Base-by-base conservation (phyloP, 129 eudicot genomes). In the Helichrysum umbraculigerum region DNA sequence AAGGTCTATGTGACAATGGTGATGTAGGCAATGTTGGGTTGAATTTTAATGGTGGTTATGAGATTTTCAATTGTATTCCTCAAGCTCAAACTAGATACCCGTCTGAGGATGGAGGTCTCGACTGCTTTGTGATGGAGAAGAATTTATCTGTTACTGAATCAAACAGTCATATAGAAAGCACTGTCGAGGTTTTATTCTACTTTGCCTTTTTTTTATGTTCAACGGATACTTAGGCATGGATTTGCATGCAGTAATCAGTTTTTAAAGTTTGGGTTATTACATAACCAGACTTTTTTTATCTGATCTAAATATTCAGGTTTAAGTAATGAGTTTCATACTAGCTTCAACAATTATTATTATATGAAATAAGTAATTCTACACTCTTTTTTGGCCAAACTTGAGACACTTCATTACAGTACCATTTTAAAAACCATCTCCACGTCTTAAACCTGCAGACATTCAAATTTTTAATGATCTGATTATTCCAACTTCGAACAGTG, bases 81-180 rank as follows among this genome's bases (percentile, higher is more conserved):
- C 87, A 71, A 69, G 80, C 69, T 52, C 90, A 83, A 16, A 67
- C 87, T 1, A 78, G 61, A 76, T 86, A 6, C 76, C 78, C 83
- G 1, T 79, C 71, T 33, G 86, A 83, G 12, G 78, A 85, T 75
- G 86, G 76, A 75, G 84, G 66, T 66, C 42, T 81, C 33, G 83
- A 70, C 37, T 77, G 87, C 74, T 73, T 83, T 28, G 82, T 76
- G n/a, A 57, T 85, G 70, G 96, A 84, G 73, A 88, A 88, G 34
- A 86, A 86, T 70, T 76, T 76, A 11, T 80, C 88, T 1, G 84
- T 87, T 68, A 76, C 85, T 0, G 87, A 82, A 52, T 81, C 96
- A 28, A 90, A 85, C 66, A 79, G 82, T 74, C 83, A 65, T 11
- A 77, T 87, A 3, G 92, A 83, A 56, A 87, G 69, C 35, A 20